phyloP scores from a whole-genome alignment of 2,329 filamentous ascomycete species.

The Fusarium poae region DNA sequence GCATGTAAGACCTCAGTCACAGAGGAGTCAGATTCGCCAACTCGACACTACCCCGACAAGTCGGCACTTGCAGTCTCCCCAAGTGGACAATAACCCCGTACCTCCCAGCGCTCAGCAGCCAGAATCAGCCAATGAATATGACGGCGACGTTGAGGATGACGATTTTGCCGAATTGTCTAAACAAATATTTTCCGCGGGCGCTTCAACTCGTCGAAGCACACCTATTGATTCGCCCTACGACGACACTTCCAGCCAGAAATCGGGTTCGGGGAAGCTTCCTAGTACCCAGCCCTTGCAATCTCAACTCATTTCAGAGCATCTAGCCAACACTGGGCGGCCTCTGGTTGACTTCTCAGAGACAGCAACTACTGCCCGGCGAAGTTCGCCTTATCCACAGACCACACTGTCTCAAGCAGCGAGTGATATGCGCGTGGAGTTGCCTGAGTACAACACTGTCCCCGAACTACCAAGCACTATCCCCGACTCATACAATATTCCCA shows the following conservation, averaged over 20 bases:
- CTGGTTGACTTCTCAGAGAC: conserved; percentile 54
- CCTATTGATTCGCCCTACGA: conserved; percentile 41
- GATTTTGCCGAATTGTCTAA: conserved; percentile 40
- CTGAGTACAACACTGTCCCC: conserved; percentile 19
- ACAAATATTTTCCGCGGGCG: conserved; percentile 47
- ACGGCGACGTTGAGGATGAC: conserved; percentile 45
- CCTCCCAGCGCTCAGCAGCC: not conserved
- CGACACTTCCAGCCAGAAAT: conserved; percentile 49
- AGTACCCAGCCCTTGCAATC: conserved; percentile 51
- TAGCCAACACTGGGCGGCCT: not conserved
- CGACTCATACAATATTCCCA: conserved; percentile 1
- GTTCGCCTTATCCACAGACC: conserved; percentile 46
- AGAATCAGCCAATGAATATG: conserved; percentile 29
- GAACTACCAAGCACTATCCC: conserved; percentile 3
- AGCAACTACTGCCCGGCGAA: conserved; percentile 52
- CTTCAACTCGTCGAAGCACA: conserved; percentile 50
- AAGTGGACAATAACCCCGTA: not conserved
- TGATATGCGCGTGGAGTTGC: conserved; percentile 37
- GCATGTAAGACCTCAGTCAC: conserved; percentile 26
- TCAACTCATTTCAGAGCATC: not conserved
- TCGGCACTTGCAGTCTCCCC: conserved; percentile 41
- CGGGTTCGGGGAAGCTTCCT: conserved; percentile 46
- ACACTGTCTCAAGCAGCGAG: conserved; percentile 12
- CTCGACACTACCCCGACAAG: conserved; percentile 54
- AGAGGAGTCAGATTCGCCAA: conserved; percentile 46